Conservation (phyloP, 2,329 filamentous ascomycete genomes). For the Escovopsis weberi region DNA sequence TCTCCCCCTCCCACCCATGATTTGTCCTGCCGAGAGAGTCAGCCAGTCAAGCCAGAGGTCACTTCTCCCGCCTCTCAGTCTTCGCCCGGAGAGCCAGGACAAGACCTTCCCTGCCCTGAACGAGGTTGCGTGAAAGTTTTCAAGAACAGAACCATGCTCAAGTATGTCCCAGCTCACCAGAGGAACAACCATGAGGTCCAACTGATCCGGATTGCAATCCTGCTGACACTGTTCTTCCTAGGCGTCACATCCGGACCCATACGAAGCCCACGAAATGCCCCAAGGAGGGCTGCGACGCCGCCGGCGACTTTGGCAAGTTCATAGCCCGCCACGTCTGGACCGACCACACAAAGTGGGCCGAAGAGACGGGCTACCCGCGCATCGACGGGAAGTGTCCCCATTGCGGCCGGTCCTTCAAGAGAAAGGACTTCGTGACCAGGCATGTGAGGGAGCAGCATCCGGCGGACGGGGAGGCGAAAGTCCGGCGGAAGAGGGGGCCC, state of each 20-base stretch:
- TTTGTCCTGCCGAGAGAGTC: no score
- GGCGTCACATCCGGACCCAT: constrained; percentile 1
- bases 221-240: not conserved
- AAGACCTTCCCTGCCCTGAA: no score
- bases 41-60: no score
- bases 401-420: not conserved
- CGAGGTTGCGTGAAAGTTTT: no score
- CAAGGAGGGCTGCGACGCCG: not conserved
- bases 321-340: constrained; percentile 2
- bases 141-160: no score
- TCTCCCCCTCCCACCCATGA: no score
- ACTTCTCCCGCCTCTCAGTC: no score
- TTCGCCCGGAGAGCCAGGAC: no score
- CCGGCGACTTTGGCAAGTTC: no score
- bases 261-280: constrained; percentile 1
- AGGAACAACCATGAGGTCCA: not conserved
- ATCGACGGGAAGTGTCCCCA: not conserved
- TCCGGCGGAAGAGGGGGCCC: constrained; percentile 2
- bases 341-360: constrained; percentile 1
- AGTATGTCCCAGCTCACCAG: not conserved
- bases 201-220: not conserved
- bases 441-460: constrained; percentile 3
- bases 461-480: not conserved
- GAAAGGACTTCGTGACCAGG: constrained; percentile 1
- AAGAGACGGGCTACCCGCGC: not conserved